Evolutionary conservation across 2,329 filamentous ascomycete species (phyloP).

Genomic region (Fusarium euwallaceae): DNA sequence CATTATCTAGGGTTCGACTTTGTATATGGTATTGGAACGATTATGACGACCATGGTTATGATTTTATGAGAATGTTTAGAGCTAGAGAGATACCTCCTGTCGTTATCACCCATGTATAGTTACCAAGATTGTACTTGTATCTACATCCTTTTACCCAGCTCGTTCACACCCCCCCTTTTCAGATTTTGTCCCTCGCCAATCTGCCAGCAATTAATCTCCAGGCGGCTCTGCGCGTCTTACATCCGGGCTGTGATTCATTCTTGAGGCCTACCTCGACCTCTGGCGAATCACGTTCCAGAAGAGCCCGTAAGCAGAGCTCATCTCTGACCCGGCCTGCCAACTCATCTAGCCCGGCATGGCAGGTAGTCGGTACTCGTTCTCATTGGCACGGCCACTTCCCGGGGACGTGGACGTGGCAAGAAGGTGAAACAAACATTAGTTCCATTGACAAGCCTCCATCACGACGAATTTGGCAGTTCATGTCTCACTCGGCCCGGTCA

Average conservation of each 20-base stretch:
- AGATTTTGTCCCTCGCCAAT: background rate
- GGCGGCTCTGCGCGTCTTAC: conserved; percentile 6
- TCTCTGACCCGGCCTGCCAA: conserved; percentile 23
- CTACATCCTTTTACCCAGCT: background rate
- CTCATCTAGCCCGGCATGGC: conserved; percentile 14
- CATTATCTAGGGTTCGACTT: background rate
- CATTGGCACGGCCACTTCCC: background rate
- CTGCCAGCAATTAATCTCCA: background rate
- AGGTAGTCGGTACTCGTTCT: background rate
- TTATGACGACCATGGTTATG: background rate
- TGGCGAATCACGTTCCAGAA: conserved; percentile 19
- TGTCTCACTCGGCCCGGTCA: background rate
- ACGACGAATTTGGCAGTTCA: background rate
- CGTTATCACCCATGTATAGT: conserved; percentile 12
- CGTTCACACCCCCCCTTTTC: background rate
- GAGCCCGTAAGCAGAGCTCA: conserved; percentile 6
- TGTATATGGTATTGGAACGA: conserved; percentile 6
- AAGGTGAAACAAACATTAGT: background rate
- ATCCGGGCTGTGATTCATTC: background rate
- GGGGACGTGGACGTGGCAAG: background rate
- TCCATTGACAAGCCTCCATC: background rate
- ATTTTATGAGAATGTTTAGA: background rate
- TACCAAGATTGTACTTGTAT: conserved; percentile 10
- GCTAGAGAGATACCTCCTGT: conserved; percentile 4
- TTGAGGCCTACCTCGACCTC: conserved; percentile 5